Conservation (phyloP, 441 rosid species). For the Raphanus hybrid region DNA sequence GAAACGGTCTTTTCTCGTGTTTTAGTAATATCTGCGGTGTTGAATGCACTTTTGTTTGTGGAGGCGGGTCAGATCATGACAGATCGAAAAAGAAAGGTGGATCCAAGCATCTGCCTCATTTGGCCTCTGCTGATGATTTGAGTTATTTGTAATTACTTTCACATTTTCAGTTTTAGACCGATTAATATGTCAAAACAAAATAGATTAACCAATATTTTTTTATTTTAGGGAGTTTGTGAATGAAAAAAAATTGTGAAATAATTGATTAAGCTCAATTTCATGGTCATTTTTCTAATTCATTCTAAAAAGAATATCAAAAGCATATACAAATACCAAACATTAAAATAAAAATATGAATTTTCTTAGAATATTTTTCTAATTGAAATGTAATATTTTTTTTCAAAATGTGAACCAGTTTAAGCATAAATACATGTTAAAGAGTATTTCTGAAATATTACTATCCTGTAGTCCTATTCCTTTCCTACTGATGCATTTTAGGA, state of each 20-base stretch:
- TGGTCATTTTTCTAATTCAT: background rate
- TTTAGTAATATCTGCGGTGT: constrained; percentile 67
- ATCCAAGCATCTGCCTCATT: constrained; percentile 2
- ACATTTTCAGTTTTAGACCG: background rate
- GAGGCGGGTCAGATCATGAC: constrained; percentile 40
- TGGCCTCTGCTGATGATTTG: constrained; percentile 33
- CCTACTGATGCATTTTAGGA: too few relatives aligned
- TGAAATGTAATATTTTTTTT: background rate
- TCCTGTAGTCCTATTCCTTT: too few relatives aligned
- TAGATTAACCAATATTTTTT: background rate
- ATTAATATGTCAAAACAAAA: background rate
- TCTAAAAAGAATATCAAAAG: background rate
- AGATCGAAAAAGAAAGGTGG: constrained; percentile 28
- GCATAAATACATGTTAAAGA: background rate
- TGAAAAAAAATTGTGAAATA: constrained; percentile 9
- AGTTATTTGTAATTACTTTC: constrained; percentile 39
- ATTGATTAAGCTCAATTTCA: background rate
- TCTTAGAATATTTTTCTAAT: background rate
- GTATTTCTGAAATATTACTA: too few relatives aligned
- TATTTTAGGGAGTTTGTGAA: background rate
- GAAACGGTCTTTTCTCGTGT: constrained; percentile 61
- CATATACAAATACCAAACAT: background rate
- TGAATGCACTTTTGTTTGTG: constrained; percentile 69
- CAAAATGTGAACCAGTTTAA: background rate
- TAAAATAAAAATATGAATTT: background rate